A percentile compares a stretch with the other conserved stretches of the same genome.
phyloP scores from a whole-genome alignment of 768 basidiomycete genomes.

The Nidularia pulvinata region DNA sequence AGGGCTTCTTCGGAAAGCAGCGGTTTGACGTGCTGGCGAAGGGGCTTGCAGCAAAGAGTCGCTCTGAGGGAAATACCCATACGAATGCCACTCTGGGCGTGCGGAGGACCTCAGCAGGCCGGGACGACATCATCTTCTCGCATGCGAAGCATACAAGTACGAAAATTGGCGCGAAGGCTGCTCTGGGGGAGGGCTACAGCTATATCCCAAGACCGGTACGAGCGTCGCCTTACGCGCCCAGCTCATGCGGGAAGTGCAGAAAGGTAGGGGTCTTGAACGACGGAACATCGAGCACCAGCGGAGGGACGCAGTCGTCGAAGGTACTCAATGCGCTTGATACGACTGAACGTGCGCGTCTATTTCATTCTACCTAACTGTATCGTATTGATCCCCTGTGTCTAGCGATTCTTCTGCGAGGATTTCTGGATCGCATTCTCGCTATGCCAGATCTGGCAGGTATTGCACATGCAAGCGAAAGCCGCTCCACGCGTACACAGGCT shows the following conservation, averaged over 20 bases:
- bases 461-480: too few relatives aligned
- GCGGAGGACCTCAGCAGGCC: not conserved
- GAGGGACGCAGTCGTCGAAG: conserved; percentile 18
- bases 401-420: conserved; percentile 33
- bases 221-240: conserved; percentile 16
- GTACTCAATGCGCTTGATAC: conserved; percentile 40
- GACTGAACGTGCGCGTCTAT: conserved; percentile 35
- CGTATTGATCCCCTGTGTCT: not conserved
- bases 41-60: conserved; percentile 22
- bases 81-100: too few relatives aligned
- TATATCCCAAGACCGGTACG: conserved; percentile 24
- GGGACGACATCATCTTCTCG: conserved; percentile 19
- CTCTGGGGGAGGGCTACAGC: not conserved
- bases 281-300: conserved; percentile 1
- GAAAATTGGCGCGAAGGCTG: not conserved
- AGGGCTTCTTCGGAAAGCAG: conserved; percentile 59
- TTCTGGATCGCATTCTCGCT: conserved; percentile 38
- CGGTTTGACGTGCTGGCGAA: conserved; percentile 52
- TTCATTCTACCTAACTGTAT: not conserved
- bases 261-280: conserved; percentile 11
- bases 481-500: too few relatives aligned
- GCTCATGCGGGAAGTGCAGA: conserved; percentile 5
- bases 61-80: not conserved
- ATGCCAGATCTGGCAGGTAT: conserved; percentile 45
- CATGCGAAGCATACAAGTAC: conserved; percentile 19